phyloP scores from a whole-genome alignment of 1,284 basidiomycete genomes.

The Phaffia rhodozyma region DNA sequence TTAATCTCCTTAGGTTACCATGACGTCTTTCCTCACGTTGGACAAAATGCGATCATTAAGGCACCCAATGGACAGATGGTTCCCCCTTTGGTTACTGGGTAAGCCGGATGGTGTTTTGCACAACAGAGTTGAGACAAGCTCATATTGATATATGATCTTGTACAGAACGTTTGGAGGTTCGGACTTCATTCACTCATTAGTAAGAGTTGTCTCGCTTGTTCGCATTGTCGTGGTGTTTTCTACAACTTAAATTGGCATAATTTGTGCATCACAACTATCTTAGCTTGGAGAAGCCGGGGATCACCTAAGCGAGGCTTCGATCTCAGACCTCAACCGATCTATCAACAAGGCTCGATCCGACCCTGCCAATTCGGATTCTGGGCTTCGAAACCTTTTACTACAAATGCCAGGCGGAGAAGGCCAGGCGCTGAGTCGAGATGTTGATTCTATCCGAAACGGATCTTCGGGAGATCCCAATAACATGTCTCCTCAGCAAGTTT shows the following conservation, averaged over 20 bases:
- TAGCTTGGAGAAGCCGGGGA: slow-evolving; percentile 41
- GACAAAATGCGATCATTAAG: slow-evolving; percentile 62
- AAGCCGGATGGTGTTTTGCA: slow-evolving; percentile 1
- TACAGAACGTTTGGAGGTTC: slow-evolving; percentile 64
- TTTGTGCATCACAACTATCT: slow-evolving; percentile 11
- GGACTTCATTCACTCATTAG: slow-evolving; percentile 60
- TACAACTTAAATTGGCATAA: not conserved
- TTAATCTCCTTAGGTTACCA: slow-evolving; percentile 53
- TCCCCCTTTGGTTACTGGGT: slow-evolving; percentile 72
- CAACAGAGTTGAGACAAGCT: no score
- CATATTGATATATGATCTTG: slow-evolving; percentile 25
- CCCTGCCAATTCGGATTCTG: slow-evolving; percentile 40
- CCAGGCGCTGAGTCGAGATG: slow-evolving; percentile 50
- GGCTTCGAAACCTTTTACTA: slow-evolving; percentile 35
- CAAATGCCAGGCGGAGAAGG: slow-evolving; percentile 49
- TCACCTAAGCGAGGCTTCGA: slow-evolving; percentile 56
- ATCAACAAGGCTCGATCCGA: slow-evolving; percentile 48
- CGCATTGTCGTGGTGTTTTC: not conserved
- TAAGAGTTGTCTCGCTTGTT: not conserved
- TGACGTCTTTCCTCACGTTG: slow-evolving; percentile 81
- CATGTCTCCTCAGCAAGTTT: slow-evolving; percentile 80
- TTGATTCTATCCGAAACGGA: slow-evolving; percentile 62
- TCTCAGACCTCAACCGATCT: slow-evolving; percentile 72
- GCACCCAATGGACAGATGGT: slow-evolving; percentile 65
- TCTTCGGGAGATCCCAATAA: slow-evolving; percentile 53